phyloP scores from a whole-genome alignment of 1,284 basidiomycete species.

The Ceratobasidium sp. region DNA sequence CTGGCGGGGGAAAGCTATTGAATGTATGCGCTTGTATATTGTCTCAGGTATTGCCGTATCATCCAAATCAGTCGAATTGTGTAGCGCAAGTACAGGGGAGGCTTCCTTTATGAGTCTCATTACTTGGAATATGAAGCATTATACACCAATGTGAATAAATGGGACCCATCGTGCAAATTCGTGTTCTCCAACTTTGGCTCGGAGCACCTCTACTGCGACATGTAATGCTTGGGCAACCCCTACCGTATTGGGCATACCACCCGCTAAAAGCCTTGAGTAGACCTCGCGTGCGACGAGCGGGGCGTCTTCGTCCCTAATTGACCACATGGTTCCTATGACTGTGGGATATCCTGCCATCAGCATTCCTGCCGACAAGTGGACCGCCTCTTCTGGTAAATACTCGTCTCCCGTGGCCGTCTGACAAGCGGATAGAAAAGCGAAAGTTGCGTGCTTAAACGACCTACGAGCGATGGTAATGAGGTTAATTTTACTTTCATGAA shows the following conservation, averaged over 20 bases:
- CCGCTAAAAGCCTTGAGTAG: not conserved
- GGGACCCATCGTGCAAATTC: constrained; percentile 1
- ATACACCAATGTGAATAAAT: not conserved
- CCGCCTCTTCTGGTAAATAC: not conserved
- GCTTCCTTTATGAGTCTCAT: too few relatives aligned
- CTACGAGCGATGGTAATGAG: not conserved
- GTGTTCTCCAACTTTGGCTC: not conserved
- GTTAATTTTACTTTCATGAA: not conserved
- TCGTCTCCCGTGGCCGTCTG: not conserved
- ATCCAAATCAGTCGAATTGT: too few relatives aligned
- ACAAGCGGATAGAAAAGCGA: constrained; percentile 19
- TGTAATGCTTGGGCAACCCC: too few relatives aligned
- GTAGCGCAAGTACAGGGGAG: too few relatives aligned
- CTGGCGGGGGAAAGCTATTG: too few relatives aligned
- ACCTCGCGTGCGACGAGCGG: not conserved
- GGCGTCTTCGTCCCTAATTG: not conserved
- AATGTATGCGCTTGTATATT: too few relatives aligned
- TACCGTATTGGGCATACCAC: too few relatives aligned
- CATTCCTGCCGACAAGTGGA: constrained; percentile 22
- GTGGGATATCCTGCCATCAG: constrained; percentile 3
- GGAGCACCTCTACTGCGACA: too few relatives aligned
- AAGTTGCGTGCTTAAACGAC: not conserved
- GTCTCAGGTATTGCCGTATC: too few relatives aligned
- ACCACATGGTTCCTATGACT: not conserved
- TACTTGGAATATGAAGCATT: too few relatives aligned